These are phyloP conservation scores for Nothophoma quercina DNA, from an alignment of 2,329 filamentous ascomycete genomes.

Conservation along the genomic window DNA sequence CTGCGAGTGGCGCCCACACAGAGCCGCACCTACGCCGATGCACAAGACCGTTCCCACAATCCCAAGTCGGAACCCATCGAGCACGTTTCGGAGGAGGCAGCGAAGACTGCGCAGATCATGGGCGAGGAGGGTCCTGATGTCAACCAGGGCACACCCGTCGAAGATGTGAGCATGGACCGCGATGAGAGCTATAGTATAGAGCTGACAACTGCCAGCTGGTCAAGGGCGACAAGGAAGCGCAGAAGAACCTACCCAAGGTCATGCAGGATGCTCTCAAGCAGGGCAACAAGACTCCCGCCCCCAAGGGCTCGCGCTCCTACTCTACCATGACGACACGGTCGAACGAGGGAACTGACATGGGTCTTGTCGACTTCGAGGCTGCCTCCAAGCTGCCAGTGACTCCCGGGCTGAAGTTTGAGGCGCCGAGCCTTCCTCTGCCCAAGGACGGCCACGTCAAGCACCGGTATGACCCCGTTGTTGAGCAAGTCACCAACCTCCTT, in stretches of 20 bases:
- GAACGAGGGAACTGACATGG: slow-evolving; percentile 36
- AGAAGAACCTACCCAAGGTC: slow-evolving; percentile 71
- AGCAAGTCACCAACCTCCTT: slow-evolving; percentile 87
- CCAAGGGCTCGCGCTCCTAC: slow-evolving; percentile 61
- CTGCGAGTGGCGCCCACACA: slow-evolving; percentile 34
- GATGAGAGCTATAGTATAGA: not conserved
- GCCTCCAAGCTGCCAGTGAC: slow-evolving; percentile 27
- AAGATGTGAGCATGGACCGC: slow-evolving; percentile 60
- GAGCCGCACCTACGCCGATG: slow-evolving; percentile 41
- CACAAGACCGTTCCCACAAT: slow-evolving; percentile 40
- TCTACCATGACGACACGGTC: slow-evolving; percentile 57
- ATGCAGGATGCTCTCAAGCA: slow-evolving; percentile 67
- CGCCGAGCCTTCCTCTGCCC: slow-evolving; percentile 72
- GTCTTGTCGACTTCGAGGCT: slow-evolving; percentile 38
- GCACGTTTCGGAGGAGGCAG: slow-evolving; percentile 71
- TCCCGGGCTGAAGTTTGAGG: slow-evolving; percentile 77
- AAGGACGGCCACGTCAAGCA: slow-evolving; percentile 72
- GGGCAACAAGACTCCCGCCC: slow-evolving; percentile 49
- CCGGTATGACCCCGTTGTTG: slow-evolving; percentile 84
- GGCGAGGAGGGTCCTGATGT: slow-evolving; percentile 67
- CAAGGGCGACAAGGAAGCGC: slow-evolving; percentile 66
- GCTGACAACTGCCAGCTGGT: slow-evolving; percentile 61
- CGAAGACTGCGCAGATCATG: slow-evolving; percentile 65
- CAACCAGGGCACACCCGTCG: slow-evolving; percentile 70
- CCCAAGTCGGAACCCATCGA: slow-evolving; percentile 54